Conservation (phyloP, 177 flowering plant species). For the Tripterygium wilfordii region DNA sequence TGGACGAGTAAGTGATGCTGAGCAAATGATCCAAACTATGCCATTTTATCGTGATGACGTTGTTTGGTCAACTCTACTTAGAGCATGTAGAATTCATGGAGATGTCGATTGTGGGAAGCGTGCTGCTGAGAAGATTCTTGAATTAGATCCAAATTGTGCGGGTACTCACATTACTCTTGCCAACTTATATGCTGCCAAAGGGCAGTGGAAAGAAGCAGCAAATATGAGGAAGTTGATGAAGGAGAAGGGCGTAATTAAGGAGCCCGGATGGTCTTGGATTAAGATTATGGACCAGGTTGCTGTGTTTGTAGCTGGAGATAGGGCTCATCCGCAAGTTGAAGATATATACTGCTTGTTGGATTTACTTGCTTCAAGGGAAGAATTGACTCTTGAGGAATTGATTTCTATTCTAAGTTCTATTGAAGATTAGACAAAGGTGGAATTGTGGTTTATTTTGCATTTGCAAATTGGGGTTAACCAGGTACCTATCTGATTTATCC, state of each 20-base stretch:
- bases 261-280: conserved; percentile 93
- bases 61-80: conserved; percentile 78
- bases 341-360: conserved; percentile 44
- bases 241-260: conserved; percentile 72
- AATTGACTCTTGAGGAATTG: conserved; percentile 20
- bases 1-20: conserved; percentile 72
- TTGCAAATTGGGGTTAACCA: no score
- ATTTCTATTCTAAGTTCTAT: conserved; percentile 10
- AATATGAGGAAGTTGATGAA: conserved; percentile 65
- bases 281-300: conserved; percentile 54
- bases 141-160: conserved; percentile 64
- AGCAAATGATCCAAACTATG: conserved; percentile 65
- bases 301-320: conserved; percentile 72
- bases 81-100: conserved; percentile 65
- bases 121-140: conserved; percentile 57
- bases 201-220: conserved; percentile 78
- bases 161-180: conserved; percentile 70
- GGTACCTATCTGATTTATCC: no score
- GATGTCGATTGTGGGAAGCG: conserved; percentile 62
- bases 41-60: conserved; percentile 75
- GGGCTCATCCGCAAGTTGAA: conserved; percentile 52
- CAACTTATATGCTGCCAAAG: conserved; percentile 65
- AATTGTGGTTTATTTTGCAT: background rate
- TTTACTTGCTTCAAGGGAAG: conserved; percentile 31
- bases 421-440: conserved; percentile 5